phyloP scores from a whole-genome alignment of 140 eudicot genomes.

The Oenanthe javanica region DNA sequence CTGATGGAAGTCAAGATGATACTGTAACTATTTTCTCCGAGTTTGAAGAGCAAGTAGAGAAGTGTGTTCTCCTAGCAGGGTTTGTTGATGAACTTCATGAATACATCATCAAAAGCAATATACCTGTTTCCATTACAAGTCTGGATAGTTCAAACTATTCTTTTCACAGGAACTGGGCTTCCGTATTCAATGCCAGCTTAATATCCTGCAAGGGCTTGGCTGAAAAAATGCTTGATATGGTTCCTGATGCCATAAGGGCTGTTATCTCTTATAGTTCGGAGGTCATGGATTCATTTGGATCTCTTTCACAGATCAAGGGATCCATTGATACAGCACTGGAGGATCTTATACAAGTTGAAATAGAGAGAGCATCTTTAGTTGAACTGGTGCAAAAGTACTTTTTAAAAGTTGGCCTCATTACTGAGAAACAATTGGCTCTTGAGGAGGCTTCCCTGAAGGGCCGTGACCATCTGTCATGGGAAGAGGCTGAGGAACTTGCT shows the following conservation, averaged over 20 bases:
- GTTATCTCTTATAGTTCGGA: slow-evolving; percentile 68
- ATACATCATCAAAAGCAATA: slow-evolving; percentile 18
- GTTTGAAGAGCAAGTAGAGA: slow-evolving; percentile 84
- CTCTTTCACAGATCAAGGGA: slow-evolving; percentile 78
- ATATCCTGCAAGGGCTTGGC: slow-evolving; percentile 55
- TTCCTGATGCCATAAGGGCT: slow-evolving; percentile 56
- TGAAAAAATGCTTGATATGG: slow-evolving; percentile 56
- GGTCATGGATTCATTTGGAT: slow-evolving; percentile 89
- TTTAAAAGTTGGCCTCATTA: slow-evolving; percentile 78
- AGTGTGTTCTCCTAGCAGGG: slow-evolving; percentile 68
- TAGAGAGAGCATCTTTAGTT: slow-evolving; percentile 63
- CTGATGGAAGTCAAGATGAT: slow-evolving; percentile 38
- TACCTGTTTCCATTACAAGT: slow-evolving; percentile 16
- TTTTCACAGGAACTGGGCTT: slow-evolving; percentile 64
- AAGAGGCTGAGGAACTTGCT: slow-evolving; percentile 97
- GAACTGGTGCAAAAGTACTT: slow-evolving; percentile 87
- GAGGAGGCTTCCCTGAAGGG: slow-evolving; percentile 94
- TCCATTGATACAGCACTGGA: slow-evolving; percentile 86
- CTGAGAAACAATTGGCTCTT: slow-evolving; percentile 91
- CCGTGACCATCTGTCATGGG: slow-evolving; percentile 96
- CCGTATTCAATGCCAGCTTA: slow-evolving; percentile 51
- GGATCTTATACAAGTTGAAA: slow-evolving; percentile 77
- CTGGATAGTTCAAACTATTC: slow-evolving; percentile 22
- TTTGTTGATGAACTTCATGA: slow-evolving; percentile 59
- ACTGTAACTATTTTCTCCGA: slow-evolving; percentile 36